Evolutionary conservation across 179 eudicot species (phyloP), one percentile per base, ranked within the genome.

Genomic region (Carnegiea gigantea): DNA sequence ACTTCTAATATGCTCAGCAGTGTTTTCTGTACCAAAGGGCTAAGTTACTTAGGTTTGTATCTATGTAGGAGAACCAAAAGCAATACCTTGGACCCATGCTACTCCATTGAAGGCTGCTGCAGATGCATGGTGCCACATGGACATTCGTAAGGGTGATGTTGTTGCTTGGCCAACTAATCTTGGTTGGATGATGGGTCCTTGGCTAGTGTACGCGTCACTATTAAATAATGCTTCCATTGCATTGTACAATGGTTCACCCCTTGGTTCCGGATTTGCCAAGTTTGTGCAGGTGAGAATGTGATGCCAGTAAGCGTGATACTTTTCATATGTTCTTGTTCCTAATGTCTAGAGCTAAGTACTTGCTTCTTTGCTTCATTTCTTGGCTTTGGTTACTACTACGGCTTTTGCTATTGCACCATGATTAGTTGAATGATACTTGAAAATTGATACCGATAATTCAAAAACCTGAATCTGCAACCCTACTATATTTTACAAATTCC

Each of bases 131-230:
- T 91, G 91, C 85, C 99, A 96, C 85, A 84, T 92, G 93, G 98
- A 94, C 86, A 90, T 96, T 59, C 92, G 68, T 70, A 86, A 83
- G 81, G 94, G 97, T 40, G 99, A 96, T 73, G 82, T 93, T 43
- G 92, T 96, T 78, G 92, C 97, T 75, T 96, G 98, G 98, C 99
- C 99, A 23, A 96, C 99, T 84, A 96, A 94, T 92, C 97, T 96
- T 75, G 99, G 99, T 43, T 96, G 99, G 99, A 96, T 94, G 98
- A 96, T 96, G 98, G 99, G 99, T 77, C 99, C 99, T 84, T 96
- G 97, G 99, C 89, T 96, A 79, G 90, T 96, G 77, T 96, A 94
- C 86, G 96, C 98, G 46, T 86, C 97, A 8, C 79, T 96, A 76
- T 85, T 96, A 59, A 96, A 96, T 87, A 90, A 95, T 53, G 98